phyloP scores from a whole-genome alignment of 1,139 yeast species.

The Meyerozyma guilliermondii region DNA sequence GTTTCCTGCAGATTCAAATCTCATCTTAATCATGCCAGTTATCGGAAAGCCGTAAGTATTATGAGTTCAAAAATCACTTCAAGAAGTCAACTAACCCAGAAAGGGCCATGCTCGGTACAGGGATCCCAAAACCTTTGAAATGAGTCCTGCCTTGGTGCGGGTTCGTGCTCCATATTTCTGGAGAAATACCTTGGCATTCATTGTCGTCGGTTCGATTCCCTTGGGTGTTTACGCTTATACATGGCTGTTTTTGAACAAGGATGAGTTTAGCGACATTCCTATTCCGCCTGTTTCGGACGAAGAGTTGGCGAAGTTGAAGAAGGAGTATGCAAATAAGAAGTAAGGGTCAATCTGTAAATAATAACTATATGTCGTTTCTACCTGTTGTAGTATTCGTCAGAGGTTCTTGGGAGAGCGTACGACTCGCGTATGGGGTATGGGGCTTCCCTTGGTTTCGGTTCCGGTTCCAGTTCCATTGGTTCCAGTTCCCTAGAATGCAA shows the following conservation, averaged over 20 bases:
- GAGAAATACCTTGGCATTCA: constrained; percentile 64
- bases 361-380: background rate
- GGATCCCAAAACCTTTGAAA: constrained; percentile 73
- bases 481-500: background rate
- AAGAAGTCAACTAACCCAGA: constrained; percentile 11
- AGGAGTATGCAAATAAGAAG: constrained; percentile 51
- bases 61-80: background rate
- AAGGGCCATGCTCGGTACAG: constrained; percentile 47
- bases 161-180: constrained; percentile 84
- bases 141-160: constrained; percentile 90
- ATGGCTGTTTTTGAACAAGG: constrained; percentile 63
- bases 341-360: constrained; percentile 1
- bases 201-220: constrained; percentile 55
- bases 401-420: background rate
- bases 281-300: constrained; percentile 85
- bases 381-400: background rate
- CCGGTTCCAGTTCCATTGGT: too few relatives aligned
- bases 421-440: background rate
- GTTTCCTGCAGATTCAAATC: background rate
- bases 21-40: constrained; percentile 22
- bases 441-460: background rate
- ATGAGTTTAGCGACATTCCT: constrained; percentile 87
- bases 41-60: constrained; percentile 36
- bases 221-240: constrained; percentile 72
- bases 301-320: constrained; percentile 65